A percentile compares a stretch with the other conserved stretches of the same genome.
These are phyloP conservation scores for Isatis lusitanica DNA, from an alignment of 441 rosid genomes.

Conservation along the genomic window DNA sequence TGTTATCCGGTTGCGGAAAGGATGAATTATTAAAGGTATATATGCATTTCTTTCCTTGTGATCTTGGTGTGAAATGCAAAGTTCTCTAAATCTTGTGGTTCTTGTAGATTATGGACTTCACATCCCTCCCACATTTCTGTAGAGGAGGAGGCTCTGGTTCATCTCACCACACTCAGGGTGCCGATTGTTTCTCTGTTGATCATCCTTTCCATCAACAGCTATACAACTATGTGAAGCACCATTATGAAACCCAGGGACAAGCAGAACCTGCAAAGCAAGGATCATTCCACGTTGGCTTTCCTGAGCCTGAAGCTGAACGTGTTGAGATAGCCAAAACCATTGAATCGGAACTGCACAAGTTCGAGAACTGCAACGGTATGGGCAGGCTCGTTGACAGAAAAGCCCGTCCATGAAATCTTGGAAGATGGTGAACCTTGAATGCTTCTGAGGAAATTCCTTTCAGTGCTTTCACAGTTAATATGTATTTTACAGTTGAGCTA, in stretches of 20 bases:
- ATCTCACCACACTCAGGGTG: slow-evolving; percentile 44
- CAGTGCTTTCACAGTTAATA: background rate
- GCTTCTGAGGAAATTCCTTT: background rate
- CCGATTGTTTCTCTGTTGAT: slow-evolving; percentile 67
- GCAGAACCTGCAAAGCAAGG: slow-evolving; percentile 70
- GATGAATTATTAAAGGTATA: slow-evolving; percentile 82
- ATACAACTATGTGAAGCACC: slow-evolving; percentile 77
- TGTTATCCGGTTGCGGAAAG: slow-evolving; percentile 72
- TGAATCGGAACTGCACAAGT: slow-evolving; percentile 73
- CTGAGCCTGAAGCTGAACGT: slow-evolving; percentile 64
- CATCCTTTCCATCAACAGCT: slow-evolving; percentile 90
- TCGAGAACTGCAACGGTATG: slow-evolving; percentile 48
- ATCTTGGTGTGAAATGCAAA: slow-evolving; percentile 23
- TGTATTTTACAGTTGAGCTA: slow-evolving; percentile 19
- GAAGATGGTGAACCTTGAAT: slow-evolving; percentile 15
- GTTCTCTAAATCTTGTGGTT: slow-evolving; percentile 23
- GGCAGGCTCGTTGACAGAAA: slow-evolving; percentile 33
- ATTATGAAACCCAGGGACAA: slow-evolving; percentile 39
- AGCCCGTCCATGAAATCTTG: slow-evolving; percentile 1
- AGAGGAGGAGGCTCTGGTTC: slow-evolving; percentile 84
- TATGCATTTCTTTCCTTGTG: background rate
- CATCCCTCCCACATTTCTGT: slow-evolving; percentile 92
- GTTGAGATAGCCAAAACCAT: slow-evolving; percentile 65
- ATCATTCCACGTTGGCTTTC: slow-evolving; percentile 78
- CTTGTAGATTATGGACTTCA: slow-evolving; percentile 73